A percentile compares a stretch with the other conserved stretches of the same genome.
Evolutionary conservation across 2,329 filamentous ascomycete genomes (phyloP).

Genomic region (Tolypocladium album): DNA sequence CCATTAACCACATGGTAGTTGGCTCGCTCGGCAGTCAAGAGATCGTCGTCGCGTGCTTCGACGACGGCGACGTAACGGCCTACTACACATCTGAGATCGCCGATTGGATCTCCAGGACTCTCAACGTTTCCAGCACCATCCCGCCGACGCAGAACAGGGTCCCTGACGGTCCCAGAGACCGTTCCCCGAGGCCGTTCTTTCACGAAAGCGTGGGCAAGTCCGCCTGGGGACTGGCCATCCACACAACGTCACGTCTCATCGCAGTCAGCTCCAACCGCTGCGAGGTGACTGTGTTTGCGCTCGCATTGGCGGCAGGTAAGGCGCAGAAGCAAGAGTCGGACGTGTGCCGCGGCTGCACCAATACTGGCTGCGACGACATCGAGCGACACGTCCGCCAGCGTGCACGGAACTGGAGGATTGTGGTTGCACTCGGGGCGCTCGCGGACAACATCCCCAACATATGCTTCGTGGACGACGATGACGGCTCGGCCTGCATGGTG

Average conservation of each 20-base stretch:
- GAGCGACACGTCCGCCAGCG: slow-evolving; percentile 28
- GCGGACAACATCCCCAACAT: slow-evolving; percentile 43
- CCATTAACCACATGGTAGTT: slow-evolving; percentile 58
- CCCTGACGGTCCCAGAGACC: slow-evolving; percentile 7
- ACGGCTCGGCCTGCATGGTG: slow-evolving; percentile 38
- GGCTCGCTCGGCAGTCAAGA: slow-evolving; percentile 61
- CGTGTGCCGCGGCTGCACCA: slow-evolving; percentile 4
- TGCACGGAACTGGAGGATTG: slow-evolving; percentile 37
- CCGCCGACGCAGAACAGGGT: slow-evolving; percentile 3
- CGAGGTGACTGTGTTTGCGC: slow-evolving; percentile 43
- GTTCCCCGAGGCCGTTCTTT: slow-evolving; percentile 45
- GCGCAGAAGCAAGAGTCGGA: not conserved
- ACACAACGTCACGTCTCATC: slow-evolving; percentile 70
- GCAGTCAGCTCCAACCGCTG: slow-evolving; percentile 71
- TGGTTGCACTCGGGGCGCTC: slow-evolving; percentile 26
- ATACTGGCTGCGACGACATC: slow-evolving; percentile 1
- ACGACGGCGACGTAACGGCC: slow-evolving; percentile 65
- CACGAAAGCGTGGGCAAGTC: slow-evolving; percentile 64
- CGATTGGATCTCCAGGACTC: slow-evolving; percentile 26
- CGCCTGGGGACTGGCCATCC: slow-evolving; percentile 84
- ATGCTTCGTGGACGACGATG: slow-evolving; percentile 34
- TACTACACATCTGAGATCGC: slow-evolving; percentile 52
- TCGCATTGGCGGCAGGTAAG: slow-evolving; percentile 21
- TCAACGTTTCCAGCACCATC: not conserved
- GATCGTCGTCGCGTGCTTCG: slow-evolving; percentile 55